These are phyloP conservation scores for Tetrahymena thermophila DNA, from an alignment of 73 alveolate species.

Conservation along the genomic window DNA sequence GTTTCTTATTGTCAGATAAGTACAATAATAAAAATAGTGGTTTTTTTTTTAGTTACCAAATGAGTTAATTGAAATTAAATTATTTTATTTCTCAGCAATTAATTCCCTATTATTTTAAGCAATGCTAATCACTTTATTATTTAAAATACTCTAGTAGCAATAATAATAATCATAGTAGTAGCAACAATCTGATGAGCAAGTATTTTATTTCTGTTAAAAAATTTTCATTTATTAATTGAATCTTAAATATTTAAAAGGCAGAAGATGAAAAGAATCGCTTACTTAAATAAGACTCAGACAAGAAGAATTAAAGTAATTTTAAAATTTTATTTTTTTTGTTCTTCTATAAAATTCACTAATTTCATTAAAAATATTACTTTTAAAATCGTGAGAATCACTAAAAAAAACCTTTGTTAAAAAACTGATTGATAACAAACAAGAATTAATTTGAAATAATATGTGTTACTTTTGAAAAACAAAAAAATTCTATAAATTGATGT, in stretches of 20 bases:
- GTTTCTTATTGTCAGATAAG: neutral
- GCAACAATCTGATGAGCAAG: neutral
- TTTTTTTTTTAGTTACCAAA: too few species aligned
- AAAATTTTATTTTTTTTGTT: neutral
- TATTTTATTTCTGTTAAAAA: neutral
- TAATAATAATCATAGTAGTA: neutral
- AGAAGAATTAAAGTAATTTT: neutral
- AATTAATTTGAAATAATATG: too few species aligned
- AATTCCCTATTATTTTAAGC: neutral
- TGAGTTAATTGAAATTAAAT: neutral
- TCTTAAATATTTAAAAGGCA: neutral
- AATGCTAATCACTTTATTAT: neutral
- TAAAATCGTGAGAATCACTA: neutral
- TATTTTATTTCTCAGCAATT: neutral
- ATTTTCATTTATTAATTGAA: neutral
- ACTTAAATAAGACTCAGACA: neutral
- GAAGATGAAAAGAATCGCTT: neutral
- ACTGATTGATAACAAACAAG: neutral
- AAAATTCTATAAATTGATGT: too few species aligned
- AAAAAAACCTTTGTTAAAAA: neutral
- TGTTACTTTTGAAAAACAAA: neutral
- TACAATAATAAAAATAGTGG: neutral
- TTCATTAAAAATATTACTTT: too few species aligned
- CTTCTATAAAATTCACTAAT: neutral
- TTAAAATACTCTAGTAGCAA: neutral